Evolutionary conservation across 2,329 filamentous ascomycete genomes (phyloP), one percentile per base, ranked within the genome.

Genomic region (Corynespora cassiicola): DNA sequence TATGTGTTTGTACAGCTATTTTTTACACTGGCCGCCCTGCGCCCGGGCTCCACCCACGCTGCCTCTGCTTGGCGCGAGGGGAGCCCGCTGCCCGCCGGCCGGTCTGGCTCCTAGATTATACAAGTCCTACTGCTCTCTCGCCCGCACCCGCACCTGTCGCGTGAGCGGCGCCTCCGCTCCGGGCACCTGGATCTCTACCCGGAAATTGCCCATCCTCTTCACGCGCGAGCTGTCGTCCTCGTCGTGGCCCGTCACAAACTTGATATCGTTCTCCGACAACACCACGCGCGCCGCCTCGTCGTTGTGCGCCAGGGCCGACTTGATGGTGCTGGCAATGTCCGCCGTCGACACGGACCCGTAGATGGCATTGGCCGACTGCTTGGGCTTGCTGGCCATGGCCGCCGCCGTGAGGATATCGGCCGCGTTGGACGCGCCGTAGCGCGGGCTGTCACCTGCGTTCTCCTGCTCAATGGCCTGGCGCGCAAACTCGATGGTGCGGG

Each of bases 261-360:
- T 65, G 22, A 83, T 69, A 46, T 82, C 75, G 21, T 72, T 68
- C 34, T 79, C 71, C 3, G 65, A 63, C 15, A 82, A 39, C 12
- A 75, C 68, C 3, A 82, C 71, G 12, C 73, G 68, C 20, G 70
- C 67, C 18, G 76, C 77, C 58, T 80, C 74, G 36, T 76, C 71
- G 49, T 79, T 75, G 39, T 73, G 70, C 22, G 72, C 73, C 47
- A 81, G 63, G 16, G 74, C 68, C 26, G 69, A 69, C 42, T 70
- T 74, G 38, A 82, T 69, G 16, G 70, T 74, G 11, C 66, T 58
- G 6, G 70, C 71, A 36, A 83, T 68, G 54, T 83, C 79, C 16
- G 67, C 60, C 6, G 73, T 74, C n/a, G 76, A 75, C 4, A 83
- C 77, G 3, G 76, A 78, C 17, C 79, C 79, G 48, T 78, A 76